These are phyloP conservation scores for Rhizopogon vulgaris DNA, from an alignment of 768 basidiomycete species.

Conservation along the genomic window DNA sequence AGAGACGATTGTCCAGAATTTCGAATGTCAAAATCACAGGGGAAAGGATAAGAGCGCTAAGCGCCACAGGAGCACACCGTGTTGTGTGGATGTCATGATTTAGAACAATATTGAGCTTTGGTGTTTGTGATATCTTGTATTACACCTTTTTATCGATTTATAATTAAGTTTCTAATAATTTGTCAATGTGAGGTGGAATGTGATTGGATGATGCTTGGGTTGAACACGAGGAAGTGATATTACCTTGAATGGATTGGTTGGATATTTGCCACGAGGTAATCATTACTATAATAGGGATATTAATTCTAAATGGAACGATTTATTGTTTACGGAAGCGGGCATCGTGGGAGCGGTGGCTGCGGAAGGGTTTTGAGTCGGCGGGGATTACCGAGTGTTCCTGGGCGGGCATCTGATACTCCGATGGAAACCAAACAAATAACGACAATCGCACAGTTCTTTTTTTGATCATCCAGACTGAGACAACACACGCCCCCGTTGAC, in stretches of 20 bases:
- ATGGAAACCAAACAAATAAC: constrained; percentile 29
- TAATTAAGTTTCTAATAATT: too few relatives aligned
- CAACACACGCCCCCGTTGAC: constrained; percentile 32
- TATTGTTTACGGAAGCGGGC: constrained; percentile 16
- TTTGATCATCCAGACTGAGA: constrained; percentile 35
- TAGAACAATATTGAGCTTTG: not conserved
- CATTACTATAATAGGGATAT: constrained; percentile 3
- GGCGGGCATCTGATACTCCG: constrained; percentile 27
- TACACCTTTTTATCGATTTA: too few relatives aligned
- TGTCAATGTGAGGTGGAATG: not conserved
- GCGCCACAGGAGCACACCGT: constrained; percentile 23
- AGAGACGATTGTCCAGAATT: constrained; percentile 1
- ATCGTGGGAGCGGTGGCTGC: constrained; percentile 31
- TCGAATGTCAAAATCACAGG: constrained; percentile 28
- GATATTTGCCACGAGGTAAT: constrained; percentile 8
- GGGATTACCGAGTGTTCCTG: constrained; percentile 30
- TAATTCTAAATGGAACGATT: constrained; percentile 3
- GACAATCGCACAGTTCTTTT: constrained; percentile 29
- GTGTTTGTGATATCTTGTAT: not conserved
- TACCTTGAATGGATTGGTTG: constrained; percentile 1
- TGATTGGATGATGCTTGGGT: constrained; percentile 1
- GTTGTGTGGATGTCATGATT: not conserved
- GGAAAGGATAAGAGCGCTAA: constrained; percentile 26
- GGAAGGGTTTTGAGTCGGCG: constrained; percentile 21
- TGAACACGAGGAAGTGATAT: constrained; percentile 2